Conservation (phyloP, 768 basidiomycete species). For the Rubroboletus pulcherrimus region DNA sequence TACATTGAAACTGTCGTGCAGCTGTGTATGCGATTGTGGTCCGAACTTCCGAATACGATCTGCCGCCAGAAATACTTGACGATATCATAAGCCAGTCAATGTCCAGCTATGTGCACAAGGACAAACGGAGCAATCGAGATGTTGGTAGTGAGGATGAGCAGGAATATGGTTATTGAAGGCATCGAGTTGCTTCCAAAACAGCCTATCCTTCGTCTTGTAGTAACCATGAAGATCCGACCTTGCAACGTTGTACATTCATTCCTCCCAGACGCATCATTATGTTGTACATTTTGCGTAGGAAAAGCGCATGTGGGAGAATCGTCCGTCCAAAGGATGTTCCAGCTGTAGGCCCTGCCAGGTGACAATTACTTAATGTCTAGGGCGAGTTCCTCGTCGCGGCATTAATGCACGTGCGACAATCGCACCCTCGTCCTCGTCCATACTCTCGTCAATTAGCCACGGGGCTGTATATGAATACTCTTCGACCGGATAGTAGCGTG, state of each 20-base stretch:
- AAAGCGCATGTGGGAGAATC: background rate
- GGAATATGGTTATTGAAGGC: constrained; percentile 21
- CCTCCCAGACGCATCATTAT: background rate
- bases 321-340: background rate
- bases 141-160: constrained; percentile 25
- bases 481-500: constrained; percentile 9
- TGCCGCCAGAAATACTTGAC: constrained; percentile 64
- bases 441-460: constrained; percentile 5
- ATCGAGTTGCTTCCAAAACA: background rate
- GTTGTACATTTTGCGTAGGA: constrained; percentile 1
- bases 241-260: background rate
- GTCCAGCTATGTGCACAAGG: constrained; percentile 28
- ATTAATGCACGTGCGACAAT: background rate
- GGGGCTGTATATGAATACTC: constrained; percentile 6
- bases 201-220: background rate
- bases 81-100: constrained; percentile 58
- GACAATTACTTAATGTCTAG: constrained; percentile 8
- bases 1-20: constrained; percentile 26
- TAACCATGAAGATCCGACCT: background rate
- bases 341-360: background rate
- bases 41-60: constrained; percentile 68
- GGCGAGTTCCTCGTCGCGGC: constrained; percentile 17
- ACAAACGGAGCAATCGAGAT: constrained; percentile 19
- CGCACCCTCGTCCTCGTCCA: constrained; percentile 1
- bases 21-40: constrained; percentile 72